Percentiles rank a stretch among this genome's conserved stretches.
phyloP scores from a whole-genome alignment of 352 stramenopile genomes.

The Pythium aristosporum region DNA sequence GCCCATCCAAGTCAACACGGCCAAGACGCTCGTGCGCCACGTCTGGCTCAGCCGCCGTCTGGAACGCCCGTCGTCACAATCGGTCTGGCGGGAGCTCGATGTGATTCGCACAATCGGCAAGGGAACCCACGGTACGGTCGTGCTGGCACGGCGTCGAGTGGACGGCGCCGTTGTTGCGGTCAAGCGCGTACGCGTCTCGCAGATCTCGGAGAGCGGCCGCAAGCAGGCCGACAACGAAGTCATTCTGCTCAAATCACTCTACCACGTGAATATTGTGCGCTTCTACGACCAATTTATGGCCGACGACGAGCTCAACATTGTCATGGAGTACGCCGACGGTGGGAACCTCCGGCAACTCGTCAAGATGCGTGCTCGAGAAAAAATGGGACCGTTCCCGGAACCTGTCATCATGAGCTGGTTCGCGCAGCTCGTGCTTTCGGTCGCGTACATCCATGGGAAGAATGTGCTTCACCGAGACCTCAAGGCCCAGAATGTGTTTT shows the following conservation, averaged over 20 bases:
- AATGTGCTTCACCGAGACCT: constrained; percentile 87
- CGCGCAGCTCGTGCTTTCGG: constrained; percentile 77
- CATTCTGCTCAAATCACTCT: constrained; percentile 86
- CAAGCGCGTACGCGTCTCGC: constrained; percentile 78
- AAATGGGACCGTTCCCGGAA: constrained; percentile 83
- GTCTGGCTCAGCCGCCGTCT: constrained; percentile 81
- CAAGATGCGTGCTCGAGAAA: constrained; percentile 72
- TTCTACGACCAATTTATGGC: constrained; percentile 89
- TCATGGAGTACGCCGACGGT: constrained; percentile 87
- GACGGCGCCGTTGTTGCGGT: constrained; percentile 83
- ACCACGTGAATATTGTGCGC: constrained; percentile 89
- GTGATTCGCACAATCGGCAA: constrained; percentile 87
- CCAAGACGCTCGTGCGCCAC: constrained; percentile 88
- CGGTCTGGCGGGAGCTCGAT: constrained; percentile 85
- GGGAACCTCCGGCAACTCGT: constrained; percentile 84
- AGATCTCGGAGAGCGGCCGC: constrained; percentile 80
- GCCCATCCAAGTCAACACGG: constrained; percentile 88
- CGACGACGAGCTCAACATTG: constrained; percentile 87
- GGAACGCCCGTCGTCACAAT: constrained; percentile 61
- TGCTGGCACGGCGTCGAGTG: constrained; percentile 70
- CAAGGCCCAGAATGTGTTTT: constrained; percentile 88
- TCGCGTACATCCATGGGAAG: constrained; percentile 88
- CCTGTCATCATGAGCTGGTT: constrained; percentile 88
- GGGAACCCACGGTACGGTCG: constrained; percentile 82
- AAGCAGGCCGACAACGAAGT: constrained; percentile 90